These are phyloP conservation scores for Avicennia marina DNA, from an alignment of 257 asterid genomes.

Conservation along the genomic window DNA sequence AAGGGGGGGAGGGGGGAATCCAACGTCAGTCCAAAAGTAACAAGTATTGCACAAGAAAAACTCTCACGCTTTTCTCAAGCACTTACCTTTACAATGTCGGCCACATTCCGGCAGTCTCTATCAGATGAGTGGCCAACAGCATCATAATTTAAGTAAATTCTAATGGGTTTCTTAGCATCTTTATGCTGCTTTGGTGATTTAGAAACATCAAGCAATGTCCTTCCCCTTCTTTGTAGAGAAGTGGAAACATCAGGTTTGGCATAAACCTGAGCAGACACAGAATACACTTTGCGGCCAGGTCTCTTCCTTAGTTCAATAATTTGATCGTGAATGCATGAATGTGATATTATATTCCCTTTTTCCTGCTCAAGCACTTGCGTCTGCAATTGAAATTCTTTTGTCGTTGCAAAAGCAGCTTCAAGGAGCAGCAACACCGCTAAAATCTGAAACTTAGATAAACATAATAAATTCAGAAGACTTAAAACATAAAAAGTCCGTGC, in stretches of 20 bases:
- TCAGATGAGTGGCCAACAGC: constrained; percentile 87
- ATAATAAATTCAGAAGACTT: neutral
- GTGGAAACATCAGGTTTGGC: constrained; percentile 32
- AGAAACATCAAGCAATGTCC: constrained; percentile 48
- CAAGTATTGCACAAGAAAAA: neutral
- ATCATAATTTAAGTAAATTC: constrained; percentile 78
- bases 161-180: constrained; percentile 61
- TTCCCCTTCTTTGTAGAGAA: constrained; percentile 38
- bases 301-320: constrained; percentile 61
- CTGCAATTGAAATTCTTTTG: constrained; percentile 33
- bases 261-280: constrained; percentile 70
- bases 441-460: constrained; percentile 35
- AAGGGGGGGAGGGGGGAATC: too few relatives aligned
- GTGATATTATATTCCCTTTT: constrained; percentile 36
- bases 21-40: constrained; percentile 3
- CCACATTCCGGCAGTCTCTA: constrained; percentile 69
- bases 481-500: neutral
- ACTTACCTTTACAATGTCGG: constrained; percentile 69
- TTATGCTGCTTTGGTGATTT: constrained; percentile 23
- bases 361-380: constrained; percentile 34
- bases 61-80: neutral
- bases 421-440: constrained; percentile 40
- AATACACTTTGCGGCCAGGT: constrained; percentile 65
- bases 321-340: constrained; percentile 82
- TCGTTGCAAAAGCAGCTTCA: constrained; percentile 38